These are phyloP conservation scores for Celoporthe dispersa DNA, from an alignment of 2,329 filamentous ascomycete genomes.

Conservation along the genomic window DNA sequence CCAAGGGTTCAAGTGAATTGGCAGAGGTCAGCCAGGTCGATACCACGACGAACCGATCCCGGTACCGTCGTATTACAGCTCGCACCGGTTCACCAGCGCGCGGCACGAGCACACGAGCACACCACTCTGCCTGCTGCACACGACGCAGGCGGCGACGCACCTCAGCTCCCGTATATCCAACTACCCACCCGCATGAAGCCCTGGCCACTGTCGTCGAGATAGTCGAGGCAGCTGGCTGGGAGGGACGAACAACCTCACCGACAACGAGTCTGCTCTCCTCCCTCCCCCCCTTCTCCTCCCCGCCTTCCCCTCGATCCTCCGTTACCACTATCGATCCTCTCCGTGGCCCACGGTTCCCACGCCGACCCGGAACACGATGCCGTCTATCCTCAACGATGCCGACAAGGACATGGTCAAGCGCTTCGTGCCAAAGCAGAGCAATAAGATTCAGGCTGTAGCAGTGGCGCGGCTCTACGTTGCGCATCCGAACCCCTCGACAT, in stretches of 20 bases:
- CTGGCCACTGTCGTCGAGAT: not conserved
- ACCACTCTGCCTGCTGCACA: not conserved
- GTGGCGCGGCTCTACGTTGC: slow-evolving; percentile 93
- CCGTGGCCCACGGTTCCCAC: slow-evolving; percentile 21
- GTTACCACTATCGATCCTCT: not conserved
- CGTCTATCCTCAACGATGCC: slow-evolving; percentile 79
- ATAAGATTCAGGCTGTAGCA: slow-evolving; percentile 96
- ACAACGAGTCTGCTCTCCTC: not conserved
- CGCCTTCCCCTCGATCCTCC: not conserved
- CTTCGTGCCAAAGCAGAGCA: slow-evolving; percentile 87
- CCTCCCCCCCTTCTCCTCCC: not conserved
- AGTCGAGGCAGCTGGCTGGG: slow-evolving; percentile 3
- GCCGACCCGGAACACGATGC: slow-evolving; percentile 48
- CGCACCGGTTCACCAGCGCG: slow-evolving; percentile 11
- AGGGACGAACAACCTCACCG: not conserved
- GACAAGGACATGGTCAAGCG: slow-evolving; percentile 98
- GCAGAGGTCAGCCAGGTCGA: slow-evolving; percentile 8
- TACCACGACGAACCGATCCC: slow-evolving; percentile 13
- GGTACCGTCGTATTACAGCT: slow-evolving; percentile 22
- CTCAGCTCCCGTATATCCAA: slow-evolving; percentile 1
- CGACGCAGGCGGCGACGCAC: slow-evolving; percentile 4
- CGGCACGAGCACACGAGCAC: slow-evolving; percentile 23
- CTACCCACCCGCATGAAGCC: slow-evolving; percentile 17
- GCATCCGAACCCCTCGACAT: slow-evolving; percentile 82
- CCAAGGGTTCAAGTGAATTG: not conserved